Evolutionary conservation across 345 rosid species (phyloP), one percentile per base, ranked within the genome.

Genomic region (Camelina sativa): DNA sequence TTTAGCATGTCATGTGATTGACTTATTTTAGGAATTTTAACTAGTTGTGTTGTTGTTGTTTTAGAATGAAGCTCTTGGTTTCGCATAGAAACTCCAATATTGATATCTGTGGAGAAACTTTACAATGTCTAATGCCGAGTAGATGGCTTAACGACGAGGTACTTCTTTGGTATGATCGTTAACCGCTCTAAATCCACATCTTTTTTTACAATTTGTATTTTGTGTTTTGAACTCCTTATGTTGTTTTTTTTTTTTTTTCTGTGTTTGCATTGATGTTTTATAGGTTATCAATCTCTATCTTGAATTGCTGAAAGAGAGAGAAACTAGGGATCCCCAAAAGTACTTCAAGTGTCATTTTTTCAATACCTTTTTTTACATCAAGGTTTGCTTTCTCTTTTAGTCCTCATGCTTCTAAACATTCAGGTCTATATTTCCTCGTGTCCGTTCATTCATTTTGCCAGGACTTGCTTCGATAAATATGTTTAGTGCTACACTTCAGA

Each of bases 221-320:
- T 28, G 30, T 28, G 30, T 28, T 28, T 28, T 28, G 30, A 28
- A 38, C 41, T 38, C 41, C 41, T 9, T 7, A 3, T 16, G 12
- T 28, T 28, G 5, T 4, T 28, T 28, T 54, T 2, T 3, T n/a
- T 22, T 22, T 23, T 23, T 23, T 2, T 23, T 12, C 28, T 13
- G 30, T 28, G 4, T 34, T 6, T 6, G 8, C 8, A 50, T 8
- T 9, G 1, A 19, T 28, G 40, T 65, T 68, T 81, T 70, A 34
- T 28, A 94, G 98, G 96, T 92, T 56, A 89, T 90, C 54, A 92
- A 95, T 80, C 47, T 95, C 53, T 95, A 90, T 66, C 89, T 92
- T 23, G 98, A 83, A 66, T 81, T 95, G 85, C 85, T 95, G 65
- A 95, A 95, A 85, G 98, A 92, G 60, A 81, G 98, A 82, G 96